phyloP scores from a whole-genome alignment of 495 filamentous ascomycete species.

The Penicillium maclennaniae region DNA sequence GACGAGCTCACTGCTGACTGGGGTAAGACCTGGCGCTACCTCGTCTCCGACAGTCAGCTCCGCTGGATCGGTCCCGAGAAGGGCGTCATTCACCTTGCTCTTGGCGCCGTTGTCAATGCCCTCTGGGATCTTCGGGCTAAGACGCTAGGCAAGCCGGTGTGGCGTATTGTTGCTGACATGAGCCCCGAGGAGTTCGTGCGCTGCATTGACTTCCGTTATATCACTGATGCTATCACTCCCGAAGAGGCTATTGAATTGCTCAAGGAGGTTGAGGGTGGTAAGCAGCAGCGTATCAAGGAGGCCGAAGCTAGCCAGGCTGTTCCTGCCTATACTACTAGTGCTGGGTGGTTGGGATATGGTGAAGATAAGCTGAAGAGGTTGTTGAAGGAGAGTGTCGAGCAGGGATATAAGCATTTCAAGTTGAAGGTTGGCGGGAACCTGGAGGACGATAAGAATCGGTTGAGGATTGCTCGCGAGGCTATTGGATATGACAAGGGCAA shows the following conservation, averaged over 20 bases:
- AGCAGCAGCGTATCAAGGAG: slow-evolving; percentile 63
- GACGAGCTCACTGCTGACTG: slow-evolving; percentile 73
- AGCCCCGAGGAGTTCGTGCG: slow-evolving; percentile 77
- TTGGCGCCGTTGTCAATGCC: slow-evolving; percentile 87
- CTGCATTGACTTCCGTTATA: slow-evolving; percentile 91
- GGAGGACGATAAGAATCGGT: slow-evolving; percentile 63
- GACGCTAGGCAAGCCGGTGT: slow-evolving; percentile 77
- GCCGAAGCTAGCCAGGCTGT: slow-evolving; percentile 69
- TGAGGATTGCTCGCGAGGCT: slow-evolving; percentile 72
- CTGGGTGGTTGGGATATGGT: slow-evolving; percentile 91
- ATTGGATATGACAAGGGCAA: slow-evolving; percentile 86
- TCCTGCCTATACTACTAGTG: slow-evolving; percentile 86
- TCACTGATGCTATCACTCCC: slow-evolving; percentile 87
- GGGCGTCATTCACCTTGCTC: slow-evolving; percentile 88
- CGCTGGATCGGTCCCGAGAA: slow-evolving; percentile 97
- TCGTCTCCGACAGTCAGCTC: slow-evolving; percentile 84
- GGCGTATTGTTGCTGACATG: slow-evolving; percentile 88
- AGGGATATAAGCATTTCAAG: slow-evolving; percentile 89
- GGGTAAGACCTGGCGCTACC: slow-evolving; percentile 86
- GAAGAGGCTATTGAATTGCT: slow-evolving; percentile 76
- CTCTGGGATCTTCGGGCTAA: slow-evolving; percentile 97
- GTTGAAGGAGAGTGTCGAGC: slow-evolving; percentile 63
- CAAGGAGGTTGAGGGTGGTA: slow-evolving; percentile 55
- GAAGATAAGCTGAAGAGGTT: slow-evolving; percentile 77
- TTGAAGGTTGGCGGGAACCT: slow-evolving; percentile 77